phyloP scores from a whole-genome alignment of 768 basidiomycete species.

The Coprinopsis cinerea region DNA sequence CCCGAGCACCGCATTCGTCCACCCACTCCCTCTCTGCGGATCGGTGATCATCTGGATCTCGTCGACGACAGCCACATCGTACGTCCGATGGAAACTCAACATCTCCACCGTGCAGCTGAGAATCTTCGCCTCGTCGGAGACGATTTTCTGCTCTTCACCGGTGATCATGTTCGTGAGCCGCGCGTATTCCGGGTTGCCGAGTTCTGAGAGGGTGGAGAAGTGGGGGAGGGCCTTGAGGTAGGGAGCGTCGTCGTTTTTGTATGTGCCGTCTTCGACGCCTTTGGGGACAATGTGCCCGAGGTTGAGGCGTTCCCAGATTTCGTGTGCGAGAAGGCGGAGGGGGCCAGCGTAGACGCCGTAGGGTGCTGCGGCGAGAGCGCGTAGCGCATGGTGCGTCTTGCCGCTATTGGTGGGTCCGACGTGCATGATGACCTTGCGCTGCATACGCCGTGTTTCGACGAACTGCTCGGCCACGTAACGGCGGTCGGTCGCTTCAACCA shows the following conservation, averaged over 20 bases:
- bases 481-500: constrained; percentile 14
- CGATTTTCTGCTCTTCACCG: constrained; percentile 81
- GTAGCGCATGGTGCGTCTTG: constrained; percentile 90
- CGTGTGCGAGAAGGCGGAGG: constrained; percentile 87
- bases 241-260: constrained; percentile 8
- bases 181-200: constrained; percentile 43
- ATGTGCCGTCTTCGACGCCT: constrained; percentile 37
- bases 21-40: constrained; percentile 66
- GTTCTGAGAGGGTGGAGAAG: constrained; percentile 15
- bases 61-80: constrained; percentile 89
- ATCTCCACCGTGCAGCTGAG: constrained; percentile 94
- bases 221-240: constrained; percentile 13
- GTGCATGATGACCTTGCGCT: constrained; percentile 85
- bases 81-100: constrained; percentile 38
- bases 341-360: constrained; percentile 88
- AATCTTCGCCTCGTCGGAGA: constrained; percentile 50
- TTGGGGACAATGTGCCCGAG: constrained; percentile 80
- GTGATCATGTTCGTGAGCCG: constrained; percentile 83
- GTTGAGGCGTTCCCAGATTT: constrained; percentile 90
- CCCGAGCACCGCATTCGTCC: constrained; percentile 81
- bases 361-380: constrained; percentile 72
- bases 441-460: constrained; percentile 48
- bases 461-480: constrained; percentile 36
- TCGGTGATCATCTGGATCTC: constrained; percentile 97
- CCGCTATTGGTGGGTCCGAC: constrained; percentile 98